phyloP scores from a whole-genome alignment of 805 yeast genomes.

The Kuraishia ogatae region DNA sequence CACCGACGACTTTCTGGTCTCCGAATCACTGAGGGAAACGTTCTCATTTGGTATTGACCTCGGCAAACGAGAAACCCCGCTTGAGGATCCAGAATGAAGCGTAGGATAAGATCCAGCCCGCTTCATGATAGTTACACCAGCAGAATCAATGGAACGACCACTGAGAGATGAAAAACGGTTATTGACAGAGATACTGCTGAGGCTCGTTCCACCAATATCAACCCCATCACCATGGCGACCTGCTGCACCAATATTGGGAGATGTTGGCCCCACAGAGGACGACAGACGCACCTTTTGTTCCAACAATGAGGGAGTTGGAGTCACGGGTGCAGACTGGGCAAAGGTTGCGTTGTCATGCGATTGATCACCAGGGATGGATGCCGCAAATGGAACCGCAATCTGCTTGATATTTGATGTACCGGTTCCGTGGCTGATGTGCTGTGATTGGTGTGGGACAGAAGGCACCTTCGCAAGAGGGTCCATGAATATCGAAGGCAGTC shows the following conservation, averaged over 20 bases:
- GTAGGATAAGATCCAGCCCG: neutral
- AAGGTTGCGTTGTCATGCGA: neutral
- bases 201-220: neutral
- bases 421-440: too few relatives aligned
- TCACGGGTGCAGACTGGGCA: neutral
- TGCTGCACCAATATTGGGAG: neutral
- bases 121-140: neutral
- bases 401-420: neutral
- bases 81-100: neutral
- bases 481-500: slow-evolving; percentile 38
- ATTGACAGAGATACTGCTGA: neutral
- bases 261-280: neutral
- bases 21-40: neutral
- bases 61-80: neutral
- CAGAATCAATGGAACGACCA: neutral
- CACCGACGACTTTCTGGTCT: neutral
- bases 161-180: neutral
- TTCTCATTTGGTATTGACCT: neutral
- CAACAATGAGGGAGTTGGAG: neutral
- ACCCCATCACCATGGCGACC: neutral
- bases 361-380: neutral
- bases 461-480: slow-evolving; percentile 41
- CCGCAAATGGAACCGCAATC: neutral
- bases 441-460: neutral
- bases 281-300: neutral